A percentile compares a stretch with the other conserved stretches of the same genome.
These are phyloP conservation scores for Pinus taeda DNA, from an alignment of 75 land plant genomes.

Conservation along the genomic window DNA sequence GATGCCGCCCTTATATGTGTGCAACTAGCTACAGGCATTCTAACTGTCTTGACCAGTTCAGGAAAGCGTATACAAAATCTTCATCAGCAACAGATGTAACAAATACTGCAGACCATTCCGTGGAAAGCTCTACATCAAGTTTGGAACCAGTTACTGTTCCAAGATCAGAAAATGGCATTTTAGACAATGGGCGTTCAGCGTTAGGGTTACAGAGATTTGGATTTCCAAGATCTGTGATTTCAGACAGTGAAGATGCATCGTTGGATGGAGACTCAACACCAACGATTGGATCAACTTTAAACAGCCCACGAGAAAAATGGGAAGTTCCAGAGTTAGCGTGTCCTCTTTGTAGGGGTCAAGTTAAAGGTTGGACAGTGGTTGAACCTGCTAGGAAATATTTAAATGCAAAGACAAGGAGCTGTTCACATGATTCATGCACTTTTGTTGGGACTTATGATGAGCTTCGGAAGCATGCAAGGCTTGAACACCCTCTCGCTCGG, in stretches of 20 bases:
- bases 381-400: constrained; percentile 66
- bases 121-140: constrained; percentile 6
- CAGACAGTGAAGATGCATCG: constrained; percentile 19
- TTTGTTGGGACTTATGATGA: constrained; percentile 72
- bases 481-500: constrained; percentile 55
- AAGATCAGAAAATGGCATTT: not conserved
- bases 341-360: constrained; percentile 84
- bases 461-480: constrained; percentile 55
- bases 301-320: constrained; percentile 21
- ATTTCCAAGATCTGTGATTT: not conserved
- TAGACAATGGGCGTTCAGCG: constrained; percentile 3
- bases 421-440: constrained; percentile 73
- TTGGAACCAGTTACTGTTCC: constrained; percentile 3
- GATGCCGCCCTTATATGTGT: constrained; percentile 83
- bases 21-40: constrained; percentile 65
- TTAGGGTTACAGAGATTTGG: constrained; percentile 6
- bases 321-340: constrained; percentile 53
- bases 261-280: constrained; percentile 11
- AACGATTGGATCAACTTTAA: constrained; percentile 2
- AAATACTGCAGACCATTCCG: not conserved
- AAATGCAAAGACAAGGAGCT: constrained; percentile 64
- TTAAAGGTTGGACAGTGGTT: constrained; percentile 76
- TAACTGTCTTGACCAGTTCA: constrained; percentile 74
- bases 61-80: constrained; percentile 54
- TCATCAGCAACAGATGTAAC: constrained; percentile 14